Evolutionary conservation across 495 filamentous ascomycete species (phyloP).

Genomic region (Rhypophila decipiens): DNA sequence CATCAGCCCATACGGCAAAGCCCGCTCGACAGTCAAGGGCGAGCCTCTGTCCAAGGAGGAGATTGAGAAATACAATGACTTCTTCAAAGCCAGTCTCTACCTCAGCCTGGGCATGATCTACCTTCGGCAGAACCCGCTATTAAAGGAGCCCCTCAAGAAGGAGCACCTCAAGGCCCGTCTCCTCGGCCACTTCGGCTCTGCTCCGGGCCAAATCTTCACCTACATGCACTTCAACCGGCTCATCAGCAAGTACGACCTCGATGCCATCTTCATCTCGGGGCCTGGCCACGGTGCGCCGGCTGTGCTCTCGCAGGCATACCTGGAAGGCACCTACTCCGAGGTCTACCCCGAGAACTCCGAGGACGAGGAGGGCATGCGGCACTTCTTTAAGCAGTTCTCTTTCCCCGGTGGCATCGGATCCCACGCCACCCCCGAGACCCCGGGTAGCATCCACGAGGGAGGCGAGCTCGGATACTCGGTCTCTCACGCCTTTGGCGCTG

Average conservation of each 20-base stretch:
- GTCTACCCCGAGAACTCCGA: conserved; percentile 62
- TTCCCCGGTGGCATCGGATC: conserved; percentile 69
- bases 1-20: conserved; percentile 57
- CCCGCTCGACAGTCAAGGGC: conserved; percentile 56
- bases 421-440: conserved; percentile 69
- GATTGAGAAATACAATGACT: conserved; percentile 57
- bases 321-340: conserved; percentile 68
- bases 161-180: conserved; percentile 64
- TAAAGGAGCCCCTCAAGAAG: conserved; percentile 53
- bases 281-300: conserved; percentile 69
- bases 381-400: conserved; percentile 73
- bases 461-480: conserved; percentile 72
- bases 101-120: conserved; percentile 72
- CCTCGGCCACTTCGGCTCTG: conserved; percentile 68
- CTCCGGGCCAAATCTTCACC: conserved; percentile 67
- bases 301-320: conserved; percentile 63
- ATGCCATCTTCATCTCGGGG: conserved; percentile 63
- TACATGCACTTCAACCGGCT: conserved; percentile 74
- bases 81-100: conserved; percentile 65
- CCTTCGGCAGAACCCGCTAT: conserved; percentile 59
- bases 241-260: conserved; percentile 67
- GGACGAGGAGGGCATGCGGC: conserved; percentile 56
- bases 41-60: conserved; percentile 56
- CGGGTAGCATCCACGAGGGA: conserved; percentile 66
- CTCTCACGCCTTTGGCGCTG: conserved; percentile 66